phyloP scores from a whole-genome alignment of 2,329 filamentous ascomycete species.

The Xylariaceae sp. region DNA sequence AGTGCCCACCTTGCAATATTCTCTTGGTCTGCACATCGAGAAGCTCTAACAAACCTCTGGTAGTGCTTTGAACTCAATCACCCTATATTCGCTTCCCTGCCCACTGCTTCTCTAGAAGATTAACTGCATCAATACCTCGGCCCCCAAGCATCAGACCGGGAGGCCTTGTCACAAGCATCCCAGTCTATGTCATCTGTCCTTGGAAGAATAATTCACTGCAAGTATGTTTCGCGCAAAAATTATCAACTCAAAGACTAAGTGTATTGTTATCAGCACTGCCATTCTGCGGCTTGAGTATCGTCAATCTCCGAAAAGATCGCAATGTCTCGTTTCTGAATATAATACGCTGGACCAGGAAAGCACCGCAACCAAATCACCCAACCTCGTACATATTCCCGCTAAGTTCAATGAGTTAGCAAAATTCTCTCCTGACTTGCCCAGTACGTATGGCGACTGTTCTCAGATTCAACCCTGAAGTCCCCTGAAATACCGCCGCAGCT shows the following conservation, averaged over 20 bases:
- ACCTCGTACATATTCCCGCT: constrained; percentile 14
- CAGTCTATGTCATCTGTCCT: too few relatives aligned
- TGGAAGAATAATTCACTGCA: too few relatives aligned
- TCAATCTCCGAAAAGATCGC: constrained; percentile 6
- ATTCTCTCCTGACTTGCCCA: constrained; percentile 9
- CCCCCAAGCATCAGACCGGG: too few relatives aligned
- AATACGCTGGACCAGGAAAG: constrained; percentile 8
- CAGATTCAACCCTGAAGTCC: constrained; percentile 8
- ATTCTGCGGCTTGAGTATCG: constrained; percentile 3
- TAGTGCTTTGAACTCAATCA: too few relatives aligned
- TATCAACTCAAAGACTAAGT: constrained; percentile 12
- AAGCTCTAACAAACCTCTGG: too few relatives aligned
- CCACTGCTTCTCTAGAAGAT: too few relatives aligned
- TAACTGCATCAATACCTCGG: too few relatives aligned
- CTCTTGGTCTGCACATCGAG: too few relatives aligned
- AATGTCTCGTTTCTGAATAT: constrained; percentile 1
- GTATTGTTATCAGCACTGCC: constrained; percentile 11
- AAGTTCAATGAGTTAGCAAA: constrained; percentile 15
- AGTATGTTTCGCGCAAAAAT: not conserved
- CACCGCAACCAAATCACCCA: constrained; percentile 11
- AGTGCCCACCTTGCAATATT: too few relatives aligned
- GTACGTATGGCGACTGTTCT: constrained; percentile 1
- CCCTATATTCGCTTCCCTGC: too few relatives aligned
- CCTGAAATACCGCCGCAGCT: constrained; percentile 7
- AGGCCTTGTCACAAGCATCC: too few relatives aligned